Conservation (phyloP, 139 green algal species). For the Micromonas pusilla region DNA sequence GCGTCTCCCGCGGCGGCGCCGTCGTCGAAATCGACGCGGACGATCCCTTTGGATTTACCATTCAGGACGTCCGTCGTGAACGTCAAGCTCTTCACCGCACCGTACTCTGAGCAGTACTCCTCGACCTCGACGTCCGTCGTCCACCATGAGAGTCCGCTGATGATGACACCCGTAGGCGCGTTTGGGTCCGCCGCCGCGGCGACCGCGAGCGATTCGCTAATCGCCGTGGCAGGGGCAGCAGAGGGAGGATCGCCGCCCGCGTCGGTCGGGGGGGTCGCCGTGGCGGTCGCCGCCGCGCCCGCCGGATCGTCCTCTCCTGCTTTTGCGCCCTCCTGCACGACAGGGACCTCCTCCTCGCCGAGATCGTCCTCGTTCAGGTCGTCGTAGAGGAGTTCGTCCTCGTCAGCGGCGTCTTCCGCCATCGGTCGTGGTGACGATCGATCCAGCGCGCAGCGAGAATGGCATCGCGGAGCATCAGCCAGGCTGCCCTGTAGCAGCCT, state of each 20-base stretch:
- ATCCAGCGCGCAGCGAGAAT: too few species aligned
- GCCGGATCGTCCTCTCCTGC: neutral
- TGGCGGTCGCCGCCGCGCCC: too few species aligned
- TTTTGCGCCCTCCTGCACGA: neutral
- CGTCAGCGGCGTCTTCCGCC: neutral
- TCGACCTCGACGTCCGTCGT: constrained; percentile 88
- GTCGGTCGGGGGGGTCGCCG: neutral
- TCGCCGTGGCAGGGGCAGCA: neutral
- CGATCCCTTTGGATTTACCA: constrained; percentile 75
- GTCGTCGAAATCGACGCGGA: constrained; percentile 36
- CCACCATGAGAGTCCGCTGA: constrained; percentile 87
- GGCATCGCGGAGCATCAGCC: too few species aligned
- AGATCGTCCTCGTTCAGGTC: neutral
- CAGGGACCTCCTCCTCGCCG: neutral
- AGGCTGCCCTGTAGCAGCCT: too few species aligned
- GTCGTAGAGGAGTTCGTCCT: constrained; percentile 9
- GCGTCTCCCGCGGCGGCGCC: constrained; percentile 22
- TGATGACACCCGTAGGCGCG: constrained; percentile 49
- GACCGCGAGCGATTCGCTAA: neutral
- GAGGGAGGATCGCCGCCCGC: neutral
- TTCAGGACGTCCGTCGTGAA: constrained; percentile 79
- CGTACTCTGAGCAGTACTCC: constrained; percentile 49
- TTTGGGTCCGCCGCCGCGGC: neutral
- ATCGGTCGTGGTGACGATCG: neutral
- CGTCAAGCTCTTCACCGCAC: constrained; percentile 47